Conservation (phyloP, 495 filamentous ascomycete genomes). For the Penicillium roqueforti region DNA sequence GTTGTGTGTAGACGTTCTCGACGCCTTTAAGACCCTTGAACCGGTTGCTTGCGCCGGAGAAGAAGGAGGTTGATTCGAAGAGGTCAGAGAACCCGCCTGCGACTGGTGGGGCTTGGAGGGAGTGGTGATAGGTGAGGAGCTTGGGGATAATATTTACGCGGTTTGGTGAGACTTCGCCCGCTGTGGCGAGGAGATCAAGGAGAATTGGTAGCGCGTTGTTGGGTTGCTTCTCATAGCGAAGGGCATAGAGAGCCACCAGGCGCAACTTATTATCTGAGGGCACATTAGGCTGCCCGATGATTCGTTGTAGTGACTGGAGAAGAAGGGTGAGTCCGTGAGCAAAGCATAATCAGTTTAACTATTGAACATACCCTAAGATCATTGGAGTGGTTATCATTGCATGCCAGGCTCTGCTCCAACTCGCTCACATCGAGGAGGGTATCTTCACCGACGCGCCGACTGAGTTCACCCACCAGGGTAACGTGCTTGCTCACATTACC, state of each 20-base stretch:
- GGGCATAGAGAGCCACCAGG: constrained; percentile 83
- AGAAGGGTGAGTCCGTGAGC: constrained; percentile 8
- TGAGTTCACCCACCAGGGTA: constrained; percentile 89
- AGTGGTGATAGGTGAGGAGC: constrained; percentile 76
- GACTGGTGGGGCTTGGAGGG: constrained; percentile 66
- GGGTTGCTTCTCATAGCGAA: constrained; percentile 84
- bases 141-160: constrained; percentile 70
- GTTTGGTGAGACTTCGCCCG: constrained; percentile 67
- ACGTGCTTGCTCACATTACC: constrained; percentile 99
- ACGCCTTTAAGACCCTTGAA: constrained; percentile 96
- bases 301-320: constrained; percentile 69
- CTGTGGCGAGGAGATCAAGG: constrained; percentile 76
- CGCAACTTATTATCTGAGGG: constrained; percentile 76
- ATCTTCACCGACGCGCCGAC: constrained; percentile 77
- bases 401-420: constrained; percentile 92
- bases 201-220: constrained; percentile 75
- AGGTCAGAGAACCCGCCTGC: constrained; percentile 78
- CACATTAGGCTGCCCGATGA: constrained; percentile 73
- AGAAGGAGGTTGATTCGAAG: constrained; percentile 88
- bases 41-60: constrained; percentile 80
- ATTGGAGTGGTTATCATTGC: constrained; percentile 85
- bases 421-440: constrained; percentile 90
- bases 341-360: not conserved
- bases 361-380: constrained; percentile 71
- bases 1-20: constrained; percentile 98